Evolutionary conservation across 306 rosid genomes (phyloP), one percentile per base, ranked within the genome.

Genomic region (Comarum palustre): DNA sequence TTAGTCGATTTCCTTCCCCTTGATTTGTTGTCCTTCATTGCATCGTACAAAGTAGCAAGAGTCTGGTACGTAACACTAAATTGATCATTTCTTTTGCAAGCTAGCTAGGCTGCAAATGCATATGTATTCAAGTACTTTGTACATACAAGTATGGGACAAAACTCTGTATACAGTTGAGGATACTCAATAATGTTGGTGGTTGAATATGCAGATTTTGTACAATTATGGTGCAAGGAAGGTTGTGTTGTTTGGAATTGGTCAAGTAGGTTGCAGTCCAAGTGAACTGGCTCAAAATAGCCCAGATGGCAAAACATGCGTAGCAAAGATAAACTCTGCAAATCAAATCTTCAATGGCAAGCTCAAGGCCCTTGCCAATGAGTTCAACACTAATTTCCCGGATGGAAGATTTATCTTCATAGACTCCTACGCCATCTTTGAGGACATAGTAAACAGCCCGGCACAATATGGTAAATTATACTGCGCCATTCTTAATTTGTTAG

Each of bases 151-250:
- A 4, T 59, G 66, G 5, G 38, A 27, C 13, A 13, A 13, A 27
- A 4, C 1, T 25, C 1, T 13, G 27, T 58, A 58, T 59, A 15
- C 10, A 59, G 65, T 29, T 27, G 16, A 14, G 13, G 8, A 58
- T 31, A 16, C 32, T 31, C 13, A 60, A 31, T 32, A 6, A 29
- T 16, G 43, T 61, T 16, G 43, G 14, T 31, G 42, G 42, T 39
- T 54, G 24, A 2, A n/a, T 38, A 63, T 54, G 59, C 73, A 93
- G 97, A 22, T 39, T 24, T 2, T 94, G 84, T 91, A 94, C 72
- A 83, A 83, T 64, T 80, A 89, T 48, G 99, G 99, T 72, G 99
- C 96, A 69, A 88, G 99, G 79, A 94, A 90, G 75, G 69, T 94
- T 79, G 99, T 64, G 22, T 62, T 94, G 71, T 91, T 88, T 80